Evolutionary conservation across 805 yeast genomes (phyloP).

Genomic region (Kockiozyma suomiensis): DNA sequence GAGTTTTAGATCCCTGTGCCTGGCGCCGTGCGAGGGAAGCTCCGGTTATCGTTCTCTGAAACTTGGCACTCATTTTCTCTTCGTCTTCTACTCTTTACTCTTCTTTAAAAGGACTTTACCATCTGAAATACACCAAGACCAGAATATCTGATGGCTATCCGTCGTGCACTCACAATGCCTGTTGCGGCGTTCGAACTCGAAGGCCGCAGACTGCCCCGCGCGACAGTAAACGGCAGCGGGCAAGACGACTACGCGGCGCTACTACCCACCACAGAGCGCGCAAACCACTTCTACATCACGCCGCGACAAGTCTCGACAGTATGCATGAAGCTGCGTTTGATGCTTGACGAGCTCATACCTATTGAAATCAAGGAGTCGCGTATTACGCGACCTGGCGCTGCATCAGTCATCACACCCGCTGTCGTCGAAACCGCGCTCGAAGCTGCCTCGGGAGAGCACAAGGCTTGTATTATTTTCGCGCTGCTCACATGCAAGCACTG

Average conservation of each 20-base stretch:
- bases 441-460: conserved; percentile 81
- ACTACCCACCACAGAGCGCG: conserved; percentile 18
- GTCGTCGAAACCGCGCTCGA: conserved; percentile 63
- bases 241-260: conserved; percentile 16
- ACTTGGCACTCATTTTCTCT: no score
- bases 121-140: no score
- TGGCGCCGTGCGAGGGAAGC: not conserved
- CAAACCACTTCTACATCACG: conserved; percentile 57
- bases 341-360: conserved; percentile 74
- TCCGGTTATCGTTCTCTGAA: not conserved
- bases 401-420: conserved; percentile 55
- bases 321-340: conserved; percentile 68
- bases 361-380: conserved; percentile 56
- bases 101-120: no score
- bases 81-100: no score
- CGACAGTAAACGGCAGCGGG: not conserved
- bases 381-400: conserved; percentile 59
- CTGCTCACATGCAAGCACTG: conserved; percentile 75
- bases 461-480: conserved; percentile 67
- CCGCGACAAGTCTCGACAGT: conserved; percentile 60
- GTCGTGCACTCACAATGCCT: conserved; percentile 18
- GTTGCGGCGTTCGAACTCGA: conserved; percentile 26
- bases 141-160: not conserved
- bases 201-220: conserved; percentile 13
- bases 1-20: not conserved